Base-by-base conservation (phyloP, 306 rosid genomes). In the Lablab purpureus region DNA sequence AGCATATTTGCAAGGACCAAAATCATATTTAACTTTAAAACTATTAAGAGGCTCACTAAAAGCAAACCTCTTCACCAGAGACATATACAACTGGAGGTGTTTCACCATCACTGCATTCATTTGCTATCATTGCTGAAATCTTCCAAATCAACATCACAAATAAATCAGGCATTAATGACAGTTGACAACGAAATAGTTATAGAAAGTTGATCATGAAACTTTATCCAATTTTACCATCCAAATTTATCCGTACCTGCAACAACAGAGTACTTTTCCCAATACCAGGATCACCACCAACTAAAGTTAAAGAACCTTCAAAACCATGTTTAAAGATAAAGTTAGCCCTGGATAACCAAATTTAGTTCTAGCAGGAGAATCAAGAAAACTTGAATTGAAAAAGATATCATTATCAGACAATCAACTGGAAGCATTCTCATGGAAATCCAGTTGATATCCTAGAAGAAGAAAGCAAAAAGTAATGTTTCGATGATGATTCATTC, bases 241-340 rank as follows among this genome's bases (percentile, higher is more conserved):
- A 74, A 54, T 34, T 36, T 36, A 67, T 22, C 4, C 56, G 50
- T 76, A 95, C 99, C 99, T 95, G 99, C 89, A 95, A 81, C 82
- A 87, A 19, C 73, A 92, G 87, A n/a, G 99, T 95, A 84, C 99
- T 95, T 87, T 95, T 95, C 81, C 99, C 99, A 82, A 95, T 90
- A 75, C 99, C 99, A 77, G 99, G 98, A 81, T 95, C 99, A 67
- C 99, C 99, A 40, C 99, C 90, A 71, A 95, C 82, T 76, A 95
- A 87, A 84, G 83, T 86, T 87, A 95, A 85, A 73, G 97, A 95
- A 74, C 99, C 99, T 94, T 86, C 81, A 84, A 86, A 80, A 60
- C 60, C 70, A 88, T 68, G 81, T 52, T 46, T 80, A 74, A 12
- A 71, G 77, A 74, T 54, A 46, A 77, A 76, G 66, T 85, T 59